A percentile compares a stretch with the other conserved stretches of the same genome.
Conservation (phyloP, 2,329 filamentous ascomycete species). For the Cladosporium cucumerinum region DNA sequence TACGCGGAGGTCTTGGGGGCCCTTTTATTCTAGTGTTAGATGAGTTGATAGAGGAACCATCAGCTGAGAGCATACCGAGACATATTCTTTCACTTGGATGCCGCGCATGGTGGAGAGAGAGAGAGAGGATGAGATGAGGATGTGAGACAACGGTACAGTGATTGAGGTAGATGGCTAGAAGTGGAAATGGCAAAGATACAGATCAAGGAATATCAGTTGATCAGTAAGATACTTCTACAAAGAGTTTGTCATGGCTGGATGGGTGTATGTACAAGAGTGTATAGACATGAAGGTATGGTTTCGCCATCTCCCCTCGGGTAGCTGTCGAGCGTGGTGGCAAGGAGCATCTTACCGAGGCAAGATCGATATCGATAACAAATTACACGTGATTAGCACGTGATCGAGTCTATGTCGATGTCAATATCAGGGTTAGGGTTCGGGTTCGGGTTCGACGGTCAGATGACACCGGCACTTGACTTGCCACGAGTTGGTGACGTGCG, state of each 20-base stretch:
- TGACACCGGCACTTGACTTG: background rate
- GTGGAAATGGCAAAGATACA: background rate
- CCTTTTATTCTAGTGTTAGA: conserved; percentile 47
- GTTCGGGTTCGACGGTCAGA: background rate
- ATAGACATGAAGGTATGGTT: no score
- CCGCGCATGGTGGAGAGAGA: conserved; percentile 60
- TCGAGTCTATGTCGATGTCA: no score
- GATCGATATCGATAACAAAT: background rate
- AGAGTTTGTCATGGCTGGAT: background rate
- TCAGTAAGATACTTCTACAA: background rate
- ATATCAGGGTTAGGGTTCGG: background rate
- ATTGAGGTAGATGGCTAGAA: background rate
- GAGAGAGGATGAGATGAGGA: background rate
- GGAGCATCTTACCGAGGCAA: background rate
- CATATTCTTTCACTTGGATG: conserved; percentile 40
- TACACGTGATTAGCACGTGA: no score
- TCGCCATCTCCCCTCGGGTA: background rate
- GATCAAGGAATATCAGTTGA: background rate
- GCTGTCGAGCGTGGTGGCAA: background rate
- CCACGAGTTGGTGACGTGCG: background rate
- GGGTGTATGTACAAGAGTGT: background rate
- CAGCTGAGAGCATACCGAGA: conserved; percentile 20
- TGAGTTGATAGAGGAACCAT: background rate
- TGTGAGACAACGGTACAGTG: background rate
- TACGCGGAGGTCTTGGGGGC: conserved; percentile 74